Base-by-base conservation (phyloP, 352 stramenopile species). In the Phytophthora parvispora region DNA sequence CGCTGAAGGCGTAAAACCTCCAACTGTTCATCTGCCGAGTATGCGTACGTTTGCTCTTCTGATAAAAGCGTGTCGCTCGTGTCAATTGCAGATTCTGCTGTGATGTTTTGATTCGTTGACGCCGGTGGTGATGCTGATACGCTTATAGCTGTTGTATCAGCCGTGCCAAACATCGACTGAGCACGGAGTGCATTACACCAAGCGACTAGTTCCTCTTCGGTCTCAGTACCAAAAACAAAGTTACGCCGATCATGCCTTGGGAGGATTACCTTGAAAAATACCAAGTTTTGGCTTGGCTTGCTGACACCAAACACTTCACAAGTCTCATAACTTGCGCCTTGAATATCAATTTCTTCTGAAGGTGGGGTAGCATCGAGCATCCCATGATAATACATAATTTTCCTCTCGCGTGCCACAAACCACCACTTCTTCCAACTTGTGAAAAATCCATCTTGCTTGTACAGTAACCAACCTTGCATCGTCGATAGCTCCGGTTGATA, bases 341-440 rank as follows among this genome's bases (percentile, higher is more conserved):
- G 83, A 34, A 96, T 67, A 61, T 91, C 79, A 1, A 96, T 83
- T 13, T 81, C 76, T 2, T 86, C 86, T n/a, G 92, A 64, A n/a
- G 38, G 6, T 20, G 88, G 86, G 49, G 84, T 93, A 15, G 83
- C 81, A 40, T 94, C 86, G 3, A 82, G 84, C 6, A 84, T 75
- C 13, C 69, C 80, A 27, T 86, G 69, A 29, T 90, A 96, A 53
- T 93, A 96, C 75, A 84, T 94, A 54, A 96, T 81, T 57, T 91
- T 90, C 5, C 86, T 86, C 38, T 94, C 88, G 8, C 83, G 84
- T 18, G 86, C 84, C 9, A 96, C 86, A 69, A 94, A 94, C 88
- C 88, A 96, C 45, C 88, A 78, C 45, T 89, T 89, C 64, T 93
- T 96, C 88, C 88, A 96, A 72, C 90, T 94, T 50, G 91, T 90